These are phyloP conservation scores for Suillus cothurnatus DNA, from an alignment of 768 basidiomycete genomes.

Conservation along the genomic window DNA sequence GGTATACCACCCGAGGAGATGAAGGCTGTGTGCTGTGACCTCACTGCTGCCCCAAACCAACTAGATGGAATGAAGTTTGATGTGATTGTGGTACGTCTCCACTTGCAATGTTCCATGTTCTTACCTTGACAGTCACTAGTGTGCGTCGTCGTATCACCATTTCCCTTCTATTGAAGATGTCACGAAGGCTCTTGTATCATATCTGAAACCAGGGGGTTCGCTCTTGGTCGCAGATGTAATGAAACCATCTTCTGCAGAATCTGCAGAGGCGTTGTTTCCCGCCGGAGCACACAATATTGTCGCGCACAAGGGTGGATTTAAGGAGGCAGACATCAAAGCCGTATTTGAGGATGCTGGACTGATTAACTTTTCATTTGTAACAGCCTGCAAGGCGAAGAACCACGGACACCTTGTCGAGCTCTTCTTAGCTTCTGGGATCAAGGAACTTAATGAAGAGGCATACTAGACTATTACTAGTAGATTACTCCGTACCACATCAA, in stretches of 20 bases:
- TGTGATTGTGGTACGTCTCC: slow-evolving; percentile 62
- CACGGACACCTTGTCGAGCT: slow-evolving; percentile 39
- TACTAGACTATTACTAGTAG: not conserved
- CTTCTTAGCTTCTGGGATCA: slow-evolving; percentile 62
- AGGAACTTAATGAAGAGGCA: slow-evolving; percentile 19
- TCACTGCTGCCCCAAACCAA: slow-evolving; percentile 49
- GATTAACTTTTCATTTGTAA: slow-evolving; percentile 42
- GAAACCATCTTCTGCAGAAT: slow-evolving; percentile 24
- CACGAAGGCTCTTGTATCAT: slow-evolving; percentile 53
- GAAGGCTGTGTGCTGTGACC: slow-evolving; percentile 56
- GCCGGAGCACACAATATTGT: slow-evolving; percentile 47
- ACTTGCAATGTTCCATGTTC: not conserved
- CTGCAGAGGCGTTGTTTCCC: slow-evolving; percentile 29
- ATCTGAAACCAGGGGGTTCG: slow-evolving; percentile 62
- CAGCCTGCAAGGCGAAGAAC: slow-evolving; percentile 33
- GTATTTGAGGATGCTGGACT: slow-evolving; percentile 60
- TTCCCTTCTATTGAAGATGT: slow-evolving; percentile 49
- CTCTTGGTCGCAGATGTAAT: slow-evolving; percentile 62
- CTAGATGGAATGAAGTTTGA: slow-evolving; percentile 63
- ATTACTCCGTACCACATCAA: not conserved
- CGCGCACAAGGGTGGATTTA: slow-evolving; percentile 56
- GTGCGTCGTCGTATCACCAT: slow-evolving; percentile 66
- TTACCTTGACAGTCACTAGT: slow-evolving; percentile 40
- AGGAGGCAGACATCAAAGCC: slow-evolving; percentile 46
- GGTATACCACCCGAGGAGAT: slow-evolving; percentile 68